A percentile compares a stretch with the other conserved stretches of the same genome.
Conservation (phyloP, 352 stramenopile species). For the Pythium coloratum region DNA sequence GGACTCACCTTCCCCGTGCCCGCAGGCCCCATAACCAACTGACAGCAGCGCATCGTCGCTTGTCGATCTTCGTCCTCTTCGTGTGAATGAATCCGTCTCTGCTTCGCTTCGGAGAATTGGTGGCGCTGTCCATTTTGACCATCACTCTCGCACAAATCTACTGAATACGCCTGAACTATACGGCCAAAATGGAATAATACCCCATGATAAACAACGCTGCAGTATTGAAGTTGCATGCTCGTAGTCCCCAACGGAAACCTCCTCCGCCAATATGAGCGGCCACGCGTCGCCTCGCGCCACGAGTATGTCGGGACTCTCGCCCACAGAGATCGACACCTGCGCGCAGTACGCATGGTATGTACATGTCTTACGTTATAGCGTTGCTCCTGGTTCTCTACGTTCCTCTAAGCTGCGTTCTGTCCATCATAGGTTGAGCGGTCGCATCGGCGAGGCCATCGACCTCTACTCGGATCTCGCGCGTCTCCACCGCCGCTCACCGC, state of each 20-base stretch:
- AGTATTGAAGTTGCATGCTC: conserved; percentile 17
- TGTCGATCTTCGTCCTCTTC: conserved; percentile 4
- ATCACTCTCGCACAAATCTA: conserved; percentile 14
- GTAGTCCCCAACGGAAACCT: background rate
- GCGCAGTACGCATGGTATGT: conserved; percentile 52
- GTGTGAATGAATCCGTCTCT: background rate
- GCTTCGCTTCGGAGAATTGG: conserved; percentile 8
- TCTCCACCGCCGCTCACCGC: conserved; percentile 36
- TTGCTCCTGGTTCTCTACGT: background rate
- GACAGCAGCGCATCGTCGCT: conserved; percentile 82
- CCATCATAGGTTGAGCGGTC: conserved; percentile 37
- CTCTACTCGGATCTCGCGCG: conserved; percentile 45
- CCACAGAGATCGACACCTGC: conserved; percentile 43
- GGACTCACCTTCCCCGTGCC: conserved; percentile 85
- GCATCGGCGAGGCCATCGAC: conserved; percentile 46
- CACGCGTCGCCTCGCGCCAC: conserved; percentile 15
- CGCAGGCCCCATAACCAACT: conserved; percentile 91
- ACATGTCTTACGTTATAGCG: background rate
- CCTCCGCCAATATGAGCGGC: conserved; percentile 16
- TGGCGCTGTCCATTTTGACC: conserved; percentile 9
- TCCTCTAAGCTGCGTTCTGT: background rate
- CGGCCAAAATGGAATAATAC: background rate
- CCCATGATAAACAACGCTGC: background rate
- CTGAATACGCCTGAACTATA: conserved; percentile 8
- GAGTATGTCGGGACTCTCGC: conserved; percentile 13